Conservation (phyloP, 177 flowering plant genomes). For the Tripterygium wilfordii region DNA sequence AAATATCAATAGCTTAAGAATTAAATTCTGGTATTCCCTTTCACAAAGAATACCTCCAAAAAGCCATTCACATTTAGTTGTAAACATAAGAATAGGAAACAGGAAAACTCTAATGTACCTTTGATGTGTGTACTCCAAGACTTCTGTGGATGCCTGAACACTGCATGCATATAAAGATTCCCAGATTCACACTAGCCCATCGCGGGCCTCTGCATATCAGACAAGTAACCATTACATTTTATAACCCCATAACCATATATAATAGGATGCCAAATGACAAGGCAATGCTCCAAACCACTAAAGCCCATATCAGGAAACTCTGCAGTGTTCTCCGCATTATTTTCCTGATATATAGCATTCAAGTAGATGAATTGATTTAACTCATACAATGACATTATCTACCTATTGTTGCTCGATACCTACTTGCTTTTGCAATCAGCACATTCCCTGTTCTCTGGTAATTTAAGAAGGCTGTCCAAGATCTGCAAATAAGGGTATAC, state of each 20-base stretch:
- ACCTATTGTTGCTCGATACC: conserved; percentile 14
- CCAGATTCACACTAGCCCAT: conserved; percentile 99
- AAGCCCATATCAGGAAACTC: too few relatives aligned
- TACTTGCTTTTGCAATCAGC: conserved; percentile 89
- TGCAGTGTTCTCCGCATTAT: too few relatives aligned
- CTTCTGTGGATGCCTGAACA: conserved; percentile 99
- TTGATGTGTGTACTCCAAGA: conserved; percentile 93
- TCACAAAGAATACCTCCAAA: too few relatives aligned
- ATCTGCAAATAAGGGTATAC: conserved; percentile 30
- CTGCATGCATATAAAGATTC: conserved; percentile 98
- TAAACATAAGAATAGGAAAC: too few relatives aligned
- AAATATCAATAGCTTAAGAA: too few relatives aligned
- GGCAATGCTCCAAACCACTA: too few relatives aligned
- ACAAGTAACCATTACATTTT: conserved; percentile 7
- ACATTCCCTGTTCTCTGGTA: conserved; percentile 79
- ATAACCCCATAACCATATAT: not conserved
- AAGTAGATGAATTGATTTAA: not conserved
- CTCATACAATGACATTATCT: not conserved
- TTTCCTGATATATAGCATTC: not conserved
- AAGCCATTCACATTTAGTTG: too few relatives aligned
- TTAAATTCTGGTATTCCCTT: too few relatives aligned
- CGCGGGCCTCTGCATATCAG: conserved; percentile 74
- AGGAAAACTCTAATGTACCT: too few relatives aligned
- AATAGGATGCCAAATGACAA: too few relatives aligned
- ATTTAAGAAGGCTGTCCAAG: conserved; percentile 62